A percentile compares a stretch with the other conserved stretches of the same genome.
These are phyloP conservation scores for Ascocoryne sarcoides DNA, from an alignment of 2,329 filamentous ascomycete genomes.

Conservation along the genomic window DNA sequence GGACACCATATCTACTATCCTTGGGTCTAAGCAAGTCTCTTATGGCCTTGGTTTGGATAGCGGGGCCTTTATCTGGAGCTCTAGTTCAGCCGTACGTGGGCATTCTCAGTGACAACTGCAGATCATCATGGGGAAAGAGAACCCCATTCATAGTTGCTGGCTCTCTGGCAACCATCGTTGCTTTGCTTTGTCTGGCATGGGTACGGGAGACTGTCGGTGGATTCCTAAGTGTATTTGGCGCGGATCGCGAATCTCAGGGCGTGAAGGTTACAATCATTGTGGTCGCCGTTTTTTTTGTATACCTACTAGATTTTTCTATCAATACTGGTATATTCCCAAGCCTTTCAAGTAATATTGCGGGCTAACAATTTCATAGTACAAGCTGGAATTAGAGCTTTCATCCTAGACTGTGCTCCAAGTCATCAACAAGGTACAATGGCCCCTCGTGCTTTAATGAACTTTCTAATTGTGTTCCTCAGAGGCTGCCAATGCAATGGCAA, in stretches of 20 bases:
- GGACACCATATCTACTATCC: conserved; percentile 74
- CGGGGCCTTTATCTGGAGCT: conserved; percentile 68
- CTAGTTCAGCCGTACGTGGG: conserved; percentile 78
- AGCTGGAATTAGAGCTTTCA: conserved; percentile 83
- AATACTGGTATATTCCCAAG: conserved; percentile 60
- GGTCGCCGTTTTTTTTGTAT: conserved; percentile 77
- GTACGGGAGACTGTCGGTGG: conserved; percentile 62
- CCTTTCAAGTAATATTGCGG: background rate
- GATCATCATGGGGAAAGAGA: conserved; percentile 65
- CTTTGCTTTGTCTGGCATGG: conserved; percentile 65
- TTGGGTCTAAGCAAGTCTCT: conserved; percentile 75
- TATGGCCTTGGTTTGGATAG: conserved; percentile 79
- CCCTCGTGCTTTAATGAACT: background rate
- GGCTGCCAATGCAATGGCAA: conserved; percentile 88
- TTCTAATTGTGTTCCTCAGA: conserved; percentile 12
- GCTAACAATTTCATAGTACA: conserved; percentile 51
- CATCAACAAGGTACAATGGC: conserved; percentile 62
- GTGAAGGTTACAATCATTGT: conserved; percentile 62
- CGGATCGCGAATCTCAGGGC: conserved; percentile 52
- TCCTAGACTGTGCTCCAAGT: conserved; percentile 83
- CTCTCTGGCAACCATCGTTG: conserved; percentile 54
- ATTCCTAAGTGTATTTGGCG: conserved; percentile 62
- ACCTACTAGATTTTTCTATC: conserved; percentile 86
- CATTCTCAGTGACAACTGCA: conserved; percentile 71
- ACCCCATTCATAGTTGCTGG: conserved; percentile 76